These are phyloP conservation scores for Strigomonas culicis DNA, from an alignment of 208 protist species.

Conservation along the genomic window DNA sequence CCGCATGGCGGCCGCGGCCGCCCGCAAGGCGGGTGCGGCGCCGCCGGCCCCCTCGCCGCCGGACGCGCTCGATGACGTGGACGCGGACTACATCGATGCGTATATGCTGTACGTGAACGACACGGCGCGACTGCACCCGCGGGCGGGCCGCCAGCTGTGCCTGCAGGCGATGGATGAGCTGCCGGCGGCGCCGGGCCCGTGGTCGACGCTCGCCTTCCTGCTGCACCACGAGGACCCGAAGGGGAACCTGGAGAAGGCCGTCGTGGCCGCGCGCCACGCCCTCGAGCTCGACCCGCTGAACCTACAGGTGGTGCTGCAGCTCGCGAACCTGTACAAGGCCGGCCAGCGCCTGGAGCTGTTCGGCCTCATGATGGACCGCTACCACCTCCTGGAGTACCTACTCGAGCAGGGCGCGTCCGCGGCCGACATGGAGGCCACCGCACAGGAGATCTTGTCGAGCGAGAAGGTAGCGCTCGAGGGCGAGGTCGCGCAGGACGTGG, in stretches of 20 bases:
- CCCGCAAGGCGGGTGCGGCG: background rate
- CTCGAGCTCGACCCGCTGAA: conserved; percentile 60
- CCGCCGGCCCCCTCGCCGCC: conserved; percentile 6
- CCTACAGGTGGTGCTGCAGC: conserved; percentile 42
- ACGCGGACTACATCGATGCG: conserved; percentile 42
- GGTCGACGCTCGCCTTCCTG: conserved; percentile 60
- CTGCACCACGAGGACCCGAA: conserved; percentile 59
- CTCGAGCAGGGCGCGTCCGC: conserved; percentile 44
- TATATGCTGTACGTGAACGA: conserved; percentile 70
- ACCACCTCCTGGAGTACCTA: conserved; percentile 58
- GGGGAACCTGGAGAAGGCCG: conserved; percentile 45
- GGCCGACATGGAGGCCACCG: conserved; percentile 47
- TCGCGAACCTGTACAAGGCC: conserved; percentile 75
- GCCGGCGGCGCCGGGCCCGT: conserved; percentile 48
- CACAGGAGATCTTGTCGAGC: conserved; percentile 45
- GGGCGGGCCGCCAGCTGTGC: conserved; percentile 47
- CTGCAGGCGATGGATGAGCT: conserved; percentile 66
- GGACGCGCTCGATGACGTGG: conserved; percentile 42
- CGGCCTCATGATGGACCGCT: conserved; percentile 74
- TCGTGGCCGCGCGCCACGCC: conserved; percentile 55
- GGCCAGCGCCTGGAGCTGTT: conserved; percentile 43
- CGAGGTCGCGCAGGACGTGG: conserved; percentile 17
- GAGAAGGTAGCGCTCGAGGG: conserved; percentile 26
- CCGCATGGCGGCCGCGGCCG: conserved; percentile 9
- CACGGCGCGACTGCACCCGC: conserved; percentile 31